A percentile compares a stretch with the other conserved stretches of the same genome.
Evolutionary conservation across 2,329 filamentous ascomycete genomes (phyloP).

Genomic region (Colletotrichum sp.): DNA sequence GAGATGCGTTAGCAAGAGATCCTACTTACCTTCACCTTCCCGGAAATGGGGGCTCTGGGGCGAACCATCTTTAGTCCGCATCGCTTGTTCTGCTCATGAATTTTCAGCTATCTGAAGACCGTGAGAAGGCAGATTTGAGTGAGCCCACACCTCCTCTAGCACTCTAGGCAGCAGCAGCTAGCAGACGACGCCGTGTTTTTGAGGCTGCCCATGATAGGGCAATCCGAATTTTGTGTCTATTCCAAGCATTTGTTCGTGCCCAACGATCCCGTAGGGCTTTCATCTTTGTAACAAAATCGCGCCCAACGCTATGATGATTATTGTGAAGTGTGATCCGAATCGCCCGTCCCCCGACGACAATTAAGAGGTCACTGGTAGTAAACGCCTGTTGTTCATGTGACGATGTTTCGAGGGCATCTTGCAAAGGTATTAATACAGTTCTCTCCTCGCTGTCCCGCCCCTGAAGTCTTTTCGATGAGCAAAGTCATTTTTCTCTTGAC

Average conservation of each 20-base stretch:
- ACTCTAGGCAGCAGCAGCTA: not conserved
- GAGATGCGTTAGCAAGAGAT: not conserved
- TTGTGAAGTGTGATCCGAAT: not conserved
- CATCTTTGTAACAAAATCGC: not conserved
- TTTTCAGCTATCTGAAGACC: not conserved
- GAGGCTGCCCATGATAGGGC: not conserved
- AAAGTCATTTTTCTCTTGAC: not conserved
- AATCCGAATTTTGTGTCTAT: not conserved
- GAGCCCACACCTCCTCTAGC: not conserved
- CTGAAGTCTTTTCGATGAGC: not conserved
- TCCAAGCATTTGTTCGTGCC: not conserved
- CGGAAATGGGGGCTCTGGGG: not conserved
- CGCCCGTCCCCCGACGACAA: not conserved
- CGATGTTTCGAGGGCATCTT: not conserved
- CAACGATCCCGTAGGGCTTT: not conserved
- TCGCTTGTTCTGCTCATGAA: not conserved
- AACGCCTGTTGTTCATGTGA: not conserved
- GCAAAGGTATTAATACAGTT: not conserved
- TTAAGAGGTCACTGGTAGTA: not conserved
- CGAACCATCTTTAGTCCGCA: not conserved
- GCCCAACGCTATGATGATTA: not conserved
- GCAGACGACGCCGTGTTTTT: not conserved
- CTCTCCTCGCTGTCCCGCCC: not conserved
- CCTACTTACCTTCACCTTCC: not conserved
- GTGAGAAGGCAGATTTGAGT: not conserved